Conservation (phyloP, 2,329 filamentous ascomycete genomes). For the Samsoniella hepiali region DNA sequence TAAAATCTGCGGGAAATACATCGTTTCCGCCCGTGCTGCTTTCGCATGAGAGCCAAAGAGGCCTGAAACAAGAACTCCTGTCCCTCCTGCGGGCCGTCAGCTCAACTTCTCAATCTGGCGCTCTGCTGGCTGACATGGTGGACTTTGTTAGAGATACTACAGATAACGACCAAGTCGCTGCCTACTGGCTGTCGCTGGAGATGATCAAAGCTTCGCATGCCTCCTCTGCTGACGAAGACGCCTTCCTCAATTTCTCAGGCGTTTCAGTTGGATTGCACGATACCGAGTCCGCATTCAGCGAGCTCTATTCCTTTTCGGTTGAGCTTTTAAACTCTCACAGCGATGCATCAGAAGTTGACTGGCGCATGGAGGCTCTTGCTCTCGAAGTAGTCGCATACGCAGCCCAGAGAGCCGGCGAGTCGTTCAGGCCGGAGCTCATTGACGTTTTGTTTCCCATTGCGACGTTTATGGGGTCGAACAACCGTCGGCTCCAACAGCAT, state of each 20-base stretch:
- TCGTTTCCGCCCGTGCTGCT: slow-evolving; percentile 61
- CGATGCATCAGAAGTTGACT: slow-evolving; percentile 54
- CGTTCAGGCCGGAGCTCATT: slow-evolving; percentile 81
- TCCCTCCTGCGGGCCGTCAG: slow-evolving; percentile 57
- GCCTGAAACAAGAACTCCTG: slow-evolving; percentile 55
- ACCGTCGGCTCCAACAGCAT: slow-evolving; percentile 68
- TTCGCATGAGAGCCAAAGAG: slow-evolving; percentile 61
- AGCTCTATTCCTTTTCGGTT: slow-evolving; percentile 68
- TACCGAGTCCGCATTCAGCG: slow-evolving; percentile 51
- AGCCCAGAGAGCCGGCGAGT: slow-evolving; percentile 60
- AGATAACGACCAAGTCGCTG: slow-evolving; percentile 60
- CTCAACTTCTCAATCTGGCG: slow-evolving; percentile 55
- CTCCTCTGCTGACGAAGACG: slow-evolving; percentile 55
- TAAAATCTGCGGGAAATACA: slow-evolving; percentile 19
- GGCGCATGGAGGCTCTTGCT: slow-evolving; percentile 73
- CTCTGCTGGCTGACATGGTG: slow-evolving; percentile 63
- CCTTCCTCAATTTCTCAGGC: slow-evolving; percentile 58
- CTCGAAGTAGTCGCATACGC: slow-evolving; percentile 78
- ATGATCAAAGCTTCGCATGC: slow-evolving; percentile 59
- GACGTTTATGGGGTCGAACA: slow-evolving; percentile 75
- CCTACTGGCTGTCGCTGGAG: slow-evolving; percentile 77
- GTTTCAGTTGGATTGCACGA: slow-evolving; percentile 36
- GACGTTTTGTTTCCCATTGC: slow-evolving; percentile 90
- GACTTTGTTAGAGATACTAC: slow-evolving; percentile 57
- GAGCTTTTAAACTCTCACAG: slow-evolving; percentile 55